Percentiles rank a stretch among this genome's conserved stretches.
These are phyloP conservation scores for Vickermania ingenoplastis DNA, from an alignment of 208 protist genomes.

Conservation along the genomic window DNA sequence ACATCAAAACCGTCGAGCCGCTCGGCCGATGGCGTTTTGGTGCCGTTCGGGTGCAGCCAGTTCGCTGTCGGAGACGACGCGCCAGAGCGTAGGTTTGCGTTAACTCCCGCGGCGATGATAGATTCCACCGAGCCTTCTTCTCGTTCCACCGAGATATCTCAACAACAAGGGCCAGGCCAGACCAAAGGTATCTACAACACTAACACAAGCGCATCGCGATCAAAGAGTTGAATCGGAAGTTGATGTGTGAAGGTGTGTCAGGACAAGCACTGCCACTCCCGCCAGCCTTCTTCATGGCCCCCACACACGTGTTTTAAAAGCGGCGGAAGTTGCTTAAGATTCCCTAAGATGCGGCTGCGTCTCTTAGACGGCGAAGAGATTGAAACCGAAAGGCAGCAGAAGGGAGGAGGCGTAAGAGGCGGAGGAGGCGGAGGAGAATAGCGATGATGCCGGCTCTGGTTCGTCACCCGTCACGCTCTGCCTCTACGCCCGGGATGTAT, in stretches of 20 bases:
- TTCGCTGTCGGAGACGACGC: too few species aligned
- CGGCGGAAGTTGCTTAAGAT: too few species aligned
- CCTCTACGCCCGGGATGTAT: slow-evolving; percentile 17
- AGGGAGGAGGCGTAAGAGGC: slow-evolving; percentile 20
- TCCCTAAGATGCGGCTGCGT: too few species aligned
- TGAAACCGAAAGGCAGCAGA: background rate
- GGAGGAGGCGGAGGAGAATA: background rate
- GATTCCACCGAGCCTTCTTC: too few species aligned
- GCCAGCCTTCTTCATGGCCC: too few species aligned
- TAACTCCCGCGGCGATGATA: too few species aligned
- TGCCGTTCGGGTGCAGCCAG: background rate
- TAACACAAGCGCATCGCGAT: background rate
- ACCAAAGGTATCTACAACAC: too few species aligned
- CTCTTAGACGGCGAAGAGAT: too few species aligned
- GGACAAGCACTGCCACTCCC: too few species aligned
- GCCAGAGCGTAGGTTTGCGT: too few species aligned
- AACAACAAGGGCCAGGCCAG: background rate
- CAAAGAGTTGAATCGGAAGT: background rate
- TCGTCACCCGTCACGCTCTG: slow-evolving; percentile 3
- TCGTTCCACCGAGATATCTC: background rate
- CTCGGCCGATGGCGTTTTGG: background rate
- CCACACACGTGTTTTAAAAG: slow-evolving; percentile 58
- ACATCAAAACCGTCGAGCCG: background rate
- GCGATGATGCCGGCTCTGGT: slow-evolving; percentile 22
- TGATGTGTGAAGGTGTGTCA: too few species aligned